These are phyloP conservation scores for Geotrichum siamense DNA, from an alignment of 1,139 yeast genomes.

Conservation along the genomic window DNA sequence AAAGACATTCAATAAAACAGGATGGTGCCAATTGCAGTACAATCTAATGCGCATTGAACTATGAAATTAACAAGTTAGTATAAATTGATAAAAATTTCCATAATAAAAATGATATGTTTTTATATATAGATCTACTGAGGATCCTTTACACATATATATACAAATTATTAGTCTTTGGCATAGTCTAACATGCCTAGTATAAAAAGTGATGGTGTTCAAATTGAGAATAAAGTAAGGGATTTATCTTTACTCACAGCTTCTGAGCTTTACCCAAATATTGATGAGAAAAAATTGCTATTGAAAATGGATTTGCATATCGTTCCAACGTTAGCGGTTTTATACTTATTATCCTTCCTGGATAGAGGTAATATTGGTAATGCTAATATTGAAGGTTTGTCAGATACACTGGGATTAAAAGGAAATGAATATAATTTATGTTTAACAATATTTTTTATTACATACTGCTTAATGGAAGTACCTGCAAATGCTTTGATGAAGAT, in stretches of 20 bases:
- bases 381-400: constrained; percentile 48
- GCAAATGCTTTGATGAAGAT: constrained; percentile 37
- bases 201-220: background rate
- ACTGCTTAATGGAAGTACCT: constrained; percentile 47
- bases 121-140: too few relatives aligned
- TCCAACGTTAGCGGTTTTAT: constrained; percentile 40
- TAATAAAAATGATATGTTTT: too few relatives aligned
- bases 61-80: too few relatives aligned
- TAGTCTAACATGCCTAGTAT: too few relatives aligned
- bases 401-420: constrained; percentile 43
- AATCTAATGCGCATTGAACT: too few relatives aligned
- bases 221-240: background rate
- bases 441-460: constrained; percentile 50
- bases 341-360: constrained; percentile 50
- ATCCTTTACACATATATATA: too few relatives aligned
- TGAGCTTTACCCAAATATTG: constrained; percentile 10
- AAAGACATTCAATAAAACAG: too few relatives aligned
- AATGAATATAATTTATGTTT: constrained; percentile 46
- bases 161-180: too few relatives aligned
- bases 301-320: constrained; percentile 24
- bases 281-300: constrained; percentile 16
- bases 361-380: constrained; percentile 57
- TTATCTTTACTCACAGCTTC: constrained; percentile 8
- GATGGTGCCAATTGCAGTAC: too few relatives aligned
- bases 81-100: too few relatives aligned